Conservation (phyloP, 768 basidiomycete species). For the Guyanaporus albipodus region DNA sequence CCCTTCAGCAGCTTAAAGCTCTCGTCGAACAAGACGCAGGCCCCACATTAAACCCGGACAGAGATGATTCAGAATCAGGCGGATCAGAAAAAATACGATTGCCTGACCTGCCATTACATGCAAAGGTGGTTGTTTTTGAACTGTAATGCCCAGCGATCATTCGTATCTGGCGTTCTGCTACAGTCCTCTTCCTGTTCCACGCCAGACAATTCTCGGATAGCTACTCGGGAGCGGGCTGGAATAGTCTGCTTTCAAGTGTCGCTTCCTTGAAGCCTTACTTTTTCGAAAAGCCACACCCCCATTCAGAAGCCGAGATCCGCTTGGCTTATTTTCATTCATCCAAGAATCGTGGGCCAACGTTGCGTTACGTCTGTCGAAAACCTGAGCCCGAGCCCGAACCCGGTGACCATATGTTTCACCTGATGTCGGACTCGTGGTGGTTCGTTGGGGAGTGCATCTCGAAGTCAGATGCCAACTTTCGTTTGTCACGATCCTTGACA, state of each 20-base stretch:
- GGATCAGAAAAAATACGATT: conserved; percentile 31
- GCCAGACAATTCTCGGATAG: conserved; percentile 27
- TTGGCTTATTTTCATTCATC: too few species aligned
- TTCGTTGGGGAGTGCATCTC: too few species aligned
- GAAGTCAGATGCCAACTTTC: too few species aligned
- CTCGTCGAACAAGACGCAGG: conserved; percentile 30
- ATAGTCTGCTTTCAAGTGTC: conserved; percentile 4
- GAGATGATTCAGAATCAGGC: too few species aligned
- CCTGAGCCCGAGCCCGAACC: too few species aligned
- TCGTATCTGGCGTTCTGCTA: conserved; percentile 33
- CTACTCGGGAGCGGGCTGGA: not conserved
- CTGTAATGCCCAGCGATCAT: conserved; percentile 35
- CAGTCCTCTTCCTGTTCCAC: conserved; percentile 29
- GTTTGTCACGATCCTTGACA: too few species aligned
- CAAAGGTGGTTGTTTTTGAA: conserved; percentile 39
- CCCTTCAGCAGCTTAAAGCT: conserved; percentile 19
- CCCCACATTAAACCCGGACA: too few species aligned
- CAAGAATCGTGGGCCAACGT: not conserved
- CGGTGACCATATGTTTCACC: too few species aligned
- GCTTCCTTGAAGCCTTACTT: not conserved
- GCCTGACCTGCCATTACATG: conserved; percentile 22
- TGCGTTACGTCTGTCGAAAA: too few species aligned
- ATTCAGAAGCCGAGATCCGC: too few species aligned
- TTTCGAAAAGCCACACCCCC: fast-evolving
- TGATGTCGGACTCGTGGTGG: too few species aligned